Conservation (phyloP, 768 basidiomycete genomes). For the Tylopilus sp. region DNA sequence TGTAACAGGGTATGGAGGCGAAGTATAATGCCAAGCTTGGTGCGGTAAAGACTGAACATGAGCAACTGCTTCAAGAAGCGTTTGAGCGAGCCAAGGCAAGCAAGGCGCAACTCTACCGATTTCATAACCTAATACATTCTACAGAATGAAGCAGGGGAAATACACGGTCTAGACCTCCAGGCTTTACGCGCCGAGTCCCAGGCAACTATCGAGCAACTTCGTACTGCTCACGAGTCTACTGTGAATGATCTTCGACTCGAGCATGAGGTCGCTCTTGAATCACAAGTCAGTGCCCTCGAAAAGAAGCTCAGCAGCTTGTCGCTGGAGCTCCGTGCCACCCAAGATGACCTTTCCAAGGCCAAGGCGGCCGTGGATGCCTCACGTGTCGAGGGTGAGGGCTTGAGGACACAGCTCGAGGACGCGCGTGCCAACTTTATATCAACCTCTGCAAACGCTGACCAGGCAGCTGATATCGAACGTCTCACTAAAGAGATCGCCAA, state of each 20-base stretch:
- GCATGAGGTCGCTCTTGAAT: constrained; percentile 57
- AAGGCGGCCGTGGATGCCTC: constrained; percentile 56
- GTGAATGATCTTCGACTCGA: constrained; percentile 62
- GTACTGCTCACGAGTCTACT: constrained; percentile 54
- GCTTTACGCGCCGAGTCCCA: constrained; percentile 64
- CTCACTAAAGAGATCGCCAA: constrained; percentile 56
- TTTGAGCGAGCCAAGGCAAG: constrained; percentile 77
- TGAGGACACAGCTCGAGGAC: constrained; percentile 65
- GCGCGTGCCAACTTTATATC: constrained; percentile 46
- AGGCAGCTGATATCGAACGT: constrained; percentile 52
- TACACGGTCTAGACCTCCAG: constrained; percentile 69
- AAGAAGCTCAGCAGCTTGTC: constrained; percentile 61
- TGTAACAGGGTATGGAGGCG: constrained; percentile 59
- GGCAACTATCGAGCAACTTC: constrained; percentile 66
- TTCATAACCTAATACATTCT: constrained; percentile 7
- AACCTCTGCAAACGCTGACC: constrained; percentile 42
- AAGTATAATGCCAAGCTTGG: constrained; percentile 67
- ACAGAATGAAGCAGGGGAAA: constrained; percentile 68
- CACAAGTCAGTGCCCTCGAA: constrained; percentile 51
- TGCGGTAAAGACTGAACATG: constrained; percentile 62
- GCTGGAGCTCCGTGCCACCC: constrained; percentile 79
- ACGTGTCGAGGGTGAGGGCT: constrained; percentile 49
- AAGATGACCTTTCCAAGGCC: constrained; percentile 77
- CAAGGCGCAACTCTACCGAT: neutral
- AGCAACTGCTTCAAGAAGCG: constrained; percentile 57